A percentile compares a stretch with the other conserved stretches of the same genome.
Conservation (phyloP, 2,329 filamentous ascomycete species). For the Ascochyta lentis region DNA sequence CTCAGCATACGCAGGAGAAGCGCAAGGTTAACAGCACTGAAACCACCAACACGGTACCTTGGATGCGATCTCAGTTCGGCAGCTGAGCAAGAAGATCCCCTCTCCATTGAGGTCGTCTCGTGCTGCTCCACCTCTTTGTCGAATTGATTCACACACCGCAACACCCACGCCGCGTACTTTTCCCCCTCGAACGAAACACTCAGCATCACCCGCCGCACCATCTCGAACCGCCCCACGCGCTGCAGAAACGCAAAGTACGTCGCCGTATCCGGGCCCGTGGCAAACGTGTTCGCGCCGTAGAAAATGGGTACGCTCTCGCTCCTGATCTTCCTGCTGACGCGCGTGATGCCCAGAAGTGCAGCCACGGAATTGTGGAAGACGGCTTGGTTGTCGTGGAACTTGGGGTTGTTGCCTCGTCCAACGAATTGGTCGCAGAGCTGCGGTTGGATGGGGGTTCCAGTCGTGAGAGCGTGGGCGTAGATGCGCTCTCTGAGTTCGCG, state of each 20-base stretch:
- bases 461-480: neutral
- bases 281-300: constrained; percentile 4
- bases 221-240: neutral
- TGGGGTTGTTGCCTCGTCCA: neutral
- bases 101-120: neutral
- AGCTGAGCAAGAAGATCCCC: neutral
- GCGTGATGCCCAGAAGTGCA: neutral
- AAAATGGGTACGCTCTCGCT: constrained; percentile 1
- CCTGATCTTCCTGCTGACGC: neutral
- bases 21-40: neutral
- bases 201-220: neutral
- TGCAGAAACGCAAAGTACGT: constrained; percentile 1
- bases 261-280: neutral
- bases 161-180: neutral
- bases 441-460: neutral
- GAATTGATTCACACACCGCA: constrained; percentile 1
- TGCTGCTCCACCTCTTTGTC: neutral
- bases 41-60: neutral
- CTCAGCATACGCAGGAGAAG: constrained; percentile 7
- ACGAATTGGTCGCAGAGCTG: neutral
- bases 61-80: neutral
- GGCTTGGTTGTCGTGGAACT: constrained; percentile 7
- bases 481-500: neutral
- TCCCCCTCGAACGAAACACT: neutral
- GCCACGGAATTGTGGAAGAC: neutral